Evolutionary conservation across 2,329 filamentous ascomycete genomes (phyloP), one percentile per base, ranked within the genome.

Genomic region (Paracoccidioides lutzii): DNA sequence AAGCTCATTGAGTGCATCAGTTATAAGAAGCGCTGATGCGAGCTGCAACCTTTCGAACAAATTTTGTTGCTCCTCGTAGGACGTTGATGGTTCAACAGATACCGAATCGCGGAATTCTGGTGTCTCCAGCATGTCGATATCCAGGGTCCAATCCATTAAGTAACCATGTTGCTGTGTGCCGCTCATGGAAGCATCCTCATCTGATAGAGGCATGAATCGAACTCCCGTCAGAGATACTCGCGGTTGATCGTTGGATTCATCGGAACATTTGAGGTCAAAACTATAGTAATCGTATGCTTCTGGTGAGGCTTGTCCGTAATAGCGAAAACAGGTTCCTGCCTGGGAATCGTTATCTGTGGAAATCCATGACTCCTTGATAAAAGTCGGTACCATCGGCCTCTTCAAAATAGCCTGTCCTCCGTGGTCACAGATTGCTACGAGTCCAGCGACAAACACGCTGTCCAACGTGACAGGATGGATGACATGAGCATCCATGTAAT

Each of bases 391-490:
- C 46, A 63, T 61, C 3, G 66, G 59, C 15, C 57, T 57, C 32
- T 62, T 58, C 3, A 70, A 52, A 5, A 57, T 61, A 4, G 58
- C 30, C 15, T 60, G 59, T 1, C 62, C 59, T 7, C 57, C 62
- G 38, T 61, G 52, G 46, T 68, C 65, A 41, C 65, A 55, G 3
- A 66, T 58, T 2, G 65, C 53, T 3, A 63, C 57, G 40, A 68
- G 61, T 38, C 65, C 61, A 43, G 64, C 56, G 41, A 69, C 66
- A 14, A 71, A 62, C 58, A 70, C 64, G 48, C 61, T 66, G 32
- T 72, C 68, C 58, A 72, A 62, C 3, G 69, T 70, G 9, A 64
- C 61, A 7, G 70, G 70, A 35, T 72, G 70, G 22, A 72, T 67
- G 4, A 70, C 40, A 55, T 71, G 68, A 0, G 63, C 55, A 40